Evolutionary conservation across 139 green algal genomes (phyloP).

Genomic region (Nannochloris sp.): DNA sequence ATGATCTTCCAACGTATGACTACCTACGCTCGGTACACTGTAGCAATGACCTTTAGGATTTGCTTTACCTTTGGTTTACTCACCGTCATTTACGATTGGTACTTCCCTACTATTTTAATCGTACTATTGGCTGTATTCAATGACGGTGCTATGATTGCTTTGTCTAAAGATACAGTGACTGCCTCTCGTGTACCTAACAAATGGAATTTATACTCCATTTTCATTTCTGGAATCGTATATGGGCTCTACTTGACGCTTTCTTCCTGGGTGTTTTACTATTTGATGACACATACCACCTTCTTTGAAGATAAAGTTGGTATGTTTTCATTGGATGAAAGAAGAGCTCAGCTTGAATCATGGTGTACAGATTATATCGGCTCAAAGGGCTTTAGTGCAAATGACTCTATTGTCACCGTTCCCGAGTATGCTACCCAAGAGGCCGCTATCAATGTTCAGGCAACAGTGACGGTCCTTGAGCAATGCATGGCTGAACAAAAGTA

Average conservation of each 20-base stretch:
- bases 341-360: conserved; percentile 22
- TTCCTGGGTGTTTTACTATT: conserved; percentile 57
- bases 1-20: conserved; percentile 91
- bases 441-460: not conserved
- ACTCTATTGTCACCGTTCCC: not conserved
- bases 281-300: conserved; percentile 52
- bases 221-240: conserved; percentile 68
- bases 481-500: conserved; percentile 68
- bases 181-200: conserved; percentile 51
- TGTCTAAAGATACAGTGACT: conserved; percentile 70
- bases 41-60: conserved; percentile 83
- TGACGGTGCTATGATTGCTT: conserved; percentile 81
- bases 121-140: conserved; percentile 86
- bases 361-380: conserved; percentile 23
- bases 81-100: conserved; percentile 76
- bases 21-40: conserved; percentile 59
- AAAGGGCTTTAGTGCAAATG: not conserved
- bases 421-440: not conserved
- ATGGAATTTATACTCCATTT: conserved; percentile 74
- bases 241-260: conserved; percentile 73
- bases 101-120: conserved; percentile 70
- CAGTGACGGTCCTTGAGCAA: conserved; percentile 38
- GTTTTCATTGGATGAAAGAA: conserved; percentile 46
- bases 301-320: conserved; percentile 47
- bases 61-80: conserved; percentile 83